A percentile compares a stretch with the other conserved stretches of the same genome.
These are phyloP conservation scores for Hypoxylon rickii DNA, from an alignment of 495 filamentous ascomycete species.

Conservation along the genomic window DNA sequence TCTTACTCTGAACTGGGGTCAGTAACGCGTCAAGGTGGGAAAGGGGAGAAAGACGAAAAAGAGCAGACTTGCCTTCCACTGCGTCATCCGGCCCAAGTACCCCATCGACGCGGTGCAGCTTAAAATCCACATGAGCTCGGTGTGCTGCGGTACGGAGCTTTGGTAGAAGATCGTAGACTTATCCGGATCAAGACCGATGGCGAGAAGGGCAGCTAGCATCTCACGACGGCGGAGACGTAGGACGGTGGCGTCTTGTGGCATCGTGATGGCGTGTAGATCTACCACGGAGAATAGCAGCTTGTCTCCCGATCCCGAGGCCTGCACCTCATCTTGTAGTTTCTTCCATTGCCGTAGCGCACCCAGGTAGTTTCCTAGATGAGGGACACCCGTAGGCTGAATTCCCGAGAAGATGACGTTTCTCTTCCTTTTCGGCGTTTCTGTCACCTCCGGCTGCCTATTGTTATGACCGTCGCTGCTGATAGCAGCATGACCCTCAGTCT, in stretches of 20 bases:
- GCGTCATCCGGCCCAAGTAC: slow-evolving; percentile 91
- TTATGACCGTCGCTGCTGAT: background rate
- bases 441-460: background rate
- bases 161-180: slow-evolving; percentile 85
- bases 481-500: background rate
- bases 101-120: slow-evolving; percentile 88
- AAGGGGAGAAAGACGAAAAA: background rate
- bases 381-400: slow-evolving; percentile 93
- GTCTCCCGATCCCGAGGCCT: slow-evolving; percentile 51
- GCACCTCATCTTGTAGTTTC: slow-evolving; percentile 67
- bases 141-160: slow-evolving; percentile 72
- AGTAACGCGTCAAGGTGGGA: background rate
- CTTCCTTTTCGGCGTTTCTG: background rate
- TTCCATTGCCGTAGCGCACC: slow-evolving; percentile 91
- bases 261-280: slow-evolving; percentile 90
- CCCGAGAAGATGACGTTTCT: slow-evolving; percentile 78
- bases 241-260: slow-evolving; percentile 62
- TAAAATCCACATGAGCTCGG: slow-evolving; percentile 94
- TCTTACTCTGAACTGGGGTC: slow-evolving; percentile 62
- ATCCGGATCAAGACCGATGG: slow-evolving; percentile 78
- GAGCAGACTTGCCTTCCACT: slow-evolving; percentile 79
- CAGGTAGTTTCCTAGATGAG: slow-evolving; percentile 96
- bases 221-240: slow-evolving; percentile 69
- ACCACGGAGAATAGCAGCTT: slow-evolving; percentile 83
- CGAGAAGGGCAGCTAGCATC: slow-evolving; percentile 77